Percentiles rank a stretch among this genome's conserved stretches.
phyloP scores from a whole-genome alignment of 305 asterid genomes.

The Fraxinus paxiana region DNA sequence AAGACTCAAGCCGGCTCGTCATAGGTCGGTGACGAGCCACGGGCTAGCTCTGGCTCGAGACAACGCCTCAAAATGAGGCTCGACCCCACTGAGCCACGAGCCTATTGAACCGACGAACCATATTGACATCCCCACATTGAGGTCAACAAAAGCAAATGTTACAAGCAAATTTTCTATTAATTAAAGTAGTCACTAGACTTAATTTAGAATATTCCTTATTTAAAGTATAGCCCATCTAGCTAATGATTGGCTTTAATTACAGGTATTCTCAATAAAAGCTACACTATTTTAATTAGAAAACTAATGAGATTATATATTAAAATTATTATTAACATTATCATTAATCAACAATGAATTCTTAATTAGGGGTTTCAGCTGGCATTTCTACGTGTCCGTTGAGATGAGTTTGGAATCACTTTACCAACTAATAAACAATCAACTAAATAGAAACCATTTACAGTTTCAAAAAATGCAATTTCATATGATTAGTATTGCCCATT shows the following conservation, averaged over 20 bases:
- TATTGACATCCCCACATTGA: too few species aligned
- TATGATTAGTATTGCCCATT: conserved; percentile 28
- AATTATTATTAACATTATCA: conserved; percentile 41
- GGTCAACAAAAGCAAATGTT: background rate
- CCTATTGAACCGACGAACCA: too few species aligned
- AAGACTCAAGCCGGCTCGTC: too few species aligned
- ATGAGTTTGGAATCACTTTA: conserved; percentile 45
- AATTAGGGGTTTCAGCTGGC: conserved; percentile 36
- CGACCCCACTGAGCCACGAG: too few species aligned
- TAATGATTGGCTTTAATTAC: conserved; percentile 37
- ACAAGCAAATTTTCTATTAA: background rate
- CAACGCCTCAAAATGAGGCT: too few species aligned
- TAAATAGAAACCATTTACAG: background rate
- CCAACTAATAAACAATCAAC: conserved; percentile 39
- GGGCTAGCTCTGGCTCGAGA: too few species aligned
- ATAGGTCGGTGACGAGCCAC: too few species aligned
- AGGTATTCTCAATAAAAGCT: background rate
- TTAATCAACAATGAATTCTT: conserved; percentile 26
- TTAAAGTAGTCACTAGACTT: conserved; percentile 11
- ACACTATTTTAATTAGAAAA: background rate
- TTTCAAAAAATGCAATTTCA: conserved; percentile 25
- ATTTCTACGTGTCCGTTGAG: conserved; percentile 47
- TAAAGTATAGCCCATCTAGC: conserved; percentile 30
- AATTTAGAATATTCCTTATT: conserved; percentile 15
- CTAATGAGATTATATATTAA: conserved; percentile 16